phyloP scores from a whole-genome alignment of 192 early-diverging fungal species.

The Coemansia sp. region DNA sequence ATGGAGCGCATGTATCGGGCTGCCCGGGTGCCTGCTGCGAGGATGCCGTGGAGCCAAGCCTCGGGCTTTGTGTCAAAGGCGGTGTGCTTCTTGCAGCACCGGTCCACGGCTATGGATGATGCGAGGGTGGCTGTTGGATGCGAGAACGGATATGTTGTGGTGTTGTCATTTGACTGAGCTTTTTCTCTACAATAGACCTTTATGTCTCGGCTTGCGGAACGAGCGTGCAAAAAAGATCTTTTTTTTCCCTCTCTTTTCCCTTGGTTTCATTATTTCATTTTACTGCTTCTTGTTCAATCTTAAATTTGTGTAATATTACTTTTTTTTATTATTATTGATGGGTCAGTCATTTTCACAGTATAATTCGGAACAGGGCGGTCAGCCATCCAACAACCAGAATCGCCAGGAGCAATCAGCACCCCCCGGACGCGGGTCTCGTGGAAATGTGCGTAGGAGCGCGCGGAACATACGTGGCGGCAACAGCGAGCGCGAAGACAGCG shows the following conservation, averaged over 20 bases:
- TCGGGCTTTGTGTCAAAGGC: conserved; percentile 8
- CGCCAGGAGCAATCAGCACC: not conserved
- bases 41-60: not conserved
- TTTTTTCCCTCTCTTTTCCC: not conserved
- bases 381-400: not conserved
- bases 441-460: not conserved
- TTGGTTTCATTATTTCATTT: not conserved
- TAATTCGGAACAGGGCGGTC: not conserved
- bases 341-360: conserved; percentile 36
- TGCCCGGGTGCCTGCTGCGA: not conserved
- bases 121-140: conserved; percentile 33
- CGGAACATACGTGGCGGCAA: not conserved
- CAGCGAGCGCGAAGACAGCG: conserved; percentile 8
- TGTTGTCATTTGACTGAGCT: conserved; percentile 32
- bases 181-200: not conserved
- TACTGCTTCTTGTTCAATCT: not conserved
- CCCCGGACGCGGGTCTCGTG: not conserved
- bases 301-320: not conserved
- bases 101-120: conserved; percentile 38
- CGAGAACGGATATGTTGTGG: conserved; percentile 43
- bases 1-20: conserved; percentile 22
- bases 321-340: conserved; percentile 8
- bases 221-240: not conserved
- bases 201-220: not conserved
- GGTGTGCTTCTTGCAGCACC: conserved; percentile 2